These are phyloP conservation scores for Bryoerythrophyllum caledonicum DNA, from an alignment of 225 moss, liverwort and hornwort species.

Conservation along the genomic window DNA sequence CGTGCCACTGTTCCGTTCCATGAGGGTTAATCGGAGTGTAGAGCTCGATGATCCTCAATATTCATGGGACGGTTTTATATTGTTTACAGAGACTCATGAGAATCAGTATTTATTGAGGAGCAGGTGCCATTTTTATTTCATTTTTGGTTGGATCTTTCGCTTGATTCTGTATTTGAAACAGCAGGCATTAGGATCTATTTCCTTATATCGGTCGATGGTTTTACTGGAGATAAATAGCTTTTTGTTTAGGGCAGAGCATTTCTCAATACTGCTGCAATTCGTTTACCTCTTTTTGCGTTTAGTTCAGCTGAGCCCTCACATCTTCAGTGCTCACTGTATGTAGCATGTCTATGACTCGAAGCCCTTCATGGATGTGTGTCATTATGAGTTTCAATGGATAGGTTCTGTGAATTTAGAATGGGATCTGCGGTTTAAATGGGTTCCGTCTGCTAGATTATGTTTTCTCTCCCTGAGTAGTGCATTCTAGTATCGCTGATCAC, in stretches of 20 bases:
- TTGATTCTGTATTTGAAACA: not conserved
- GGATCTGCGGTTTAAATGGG: not conserved
- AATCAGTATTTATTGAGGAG: not conserved
- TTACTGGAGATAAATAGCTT: not conserved
- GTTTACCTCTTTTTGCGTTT: not conserved
- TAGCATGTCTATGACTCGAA: not conserved
- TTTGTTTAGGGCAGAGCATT: not conserved
- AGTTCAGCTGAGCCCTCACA: not conserved
- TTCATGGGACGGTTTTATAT: not conserved
- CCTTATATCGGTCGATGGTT: not conserved
- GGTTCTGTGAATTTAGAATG: not conserved
- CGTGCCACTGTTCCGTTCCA: not conserved
- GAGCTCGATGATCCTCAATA: not conserved
- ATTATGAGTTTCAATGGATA: not conserved
- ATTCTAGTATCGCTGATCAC: not conserved
- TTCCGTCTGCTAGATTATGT: not conserved
- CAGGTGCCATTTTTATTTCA: not conserved
- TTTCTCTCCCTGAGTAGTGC: not conserved
- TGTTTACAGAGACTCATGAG: not conserved
- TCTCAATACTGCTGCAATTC: not conserved
- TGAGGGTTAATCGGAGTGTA: too few species aligned
- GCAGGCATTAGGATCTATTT: not conserved
- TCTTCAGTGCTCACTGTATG: not conserved
- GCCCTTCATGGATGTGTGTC: not conserved
- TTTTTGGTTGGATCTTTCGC: not conserved